Evolutionary conservation across 306 rosid genomes (phyloP).

Genomic region (Macrotyloma uniflorum): DNA sequence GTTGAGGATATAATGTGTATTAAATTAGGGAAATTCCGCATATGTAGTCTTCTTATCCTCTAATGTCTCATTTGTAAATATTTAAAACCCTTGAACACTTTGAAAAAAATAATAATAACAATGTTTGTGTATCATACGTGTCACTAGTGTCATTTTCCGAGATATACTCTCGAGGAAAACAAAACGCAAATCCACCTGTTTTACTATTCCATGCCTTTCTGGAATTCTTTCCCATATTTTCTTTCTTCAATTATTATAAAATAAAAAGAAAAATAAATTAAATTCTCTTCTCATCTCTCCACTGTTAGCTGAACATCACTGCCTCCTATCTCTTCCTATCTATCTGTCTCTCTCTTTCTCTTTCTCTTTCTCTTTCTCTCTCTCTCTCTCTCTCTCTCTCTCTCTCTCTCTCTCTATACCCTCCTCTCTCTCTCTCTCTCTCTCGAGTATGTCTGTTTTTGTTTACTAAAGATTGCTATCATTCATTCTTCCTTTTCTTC

Average conservation of each 20-base stretch:
- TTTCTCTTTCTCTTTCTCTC: constrained; percentile 29
- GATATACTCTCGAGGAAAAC: constrained; percentile 71
- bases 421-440: constrained; percentile 40
- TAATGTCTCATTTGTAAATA: constrained; percentile 24
- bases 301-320: constrained; percentile 26
- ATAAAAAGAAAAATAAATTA: neutral
- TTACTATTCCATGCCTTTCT: constrained; percentile 49
- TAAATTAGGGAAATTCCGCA: neutral
- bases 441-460: constrained; percentile 50
- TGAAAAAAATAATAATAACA: neutral
- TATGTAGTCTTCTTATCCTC: constrained; percentile 35
- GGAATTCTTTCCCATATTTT: constrained; percentile 24
- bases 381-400: no score
- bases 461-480: constrained; percentile 43
- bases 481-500: constrained; percentile 34
- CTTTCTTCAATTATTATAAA: neutral
- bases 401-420: constrained; percentile 20
- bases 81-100: neutral
- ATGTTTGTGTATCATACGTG: constrained; percentile 41
- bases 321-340: constrained; percentile 30
- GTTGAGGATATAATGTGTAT: neutral
- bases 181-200: constrained; percentile 51
- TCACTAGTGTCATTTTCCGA: constrained; percentile 87
- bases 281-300: constrained; percentile 23
- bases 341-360: constrained; percentile 25